Conservation (phyloP, 225 moss, liverwort and hornwort species). For the Straminergon stramineum region DNA sequence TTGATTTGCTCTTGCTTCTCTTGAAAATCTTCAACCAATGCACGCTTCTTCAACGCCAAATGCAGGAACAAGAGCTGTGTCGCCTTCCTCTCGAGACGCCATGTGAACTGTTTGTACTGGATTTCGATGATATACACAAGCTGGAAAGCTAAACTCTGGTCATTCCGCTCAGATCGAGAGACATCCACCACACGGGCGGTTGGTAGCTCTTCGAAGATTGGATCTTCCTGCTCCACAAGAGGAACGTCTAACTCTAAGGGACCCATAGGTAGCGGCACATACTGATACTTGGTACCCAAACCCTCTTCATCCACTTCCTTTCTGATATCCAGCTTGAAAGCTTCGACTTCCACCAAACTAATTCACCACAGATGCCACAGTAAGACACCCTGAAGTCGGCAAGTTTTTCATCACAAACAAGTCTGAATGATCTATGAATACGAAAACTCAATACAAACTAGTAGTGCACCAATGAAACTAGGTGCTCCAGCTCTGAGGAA, state of each 20-base stretch:
- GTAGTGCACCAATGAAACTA: background rate
- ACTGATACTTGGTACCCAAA: conserved; percentile 30
- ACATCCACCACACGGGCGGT: conserved; percentile 34
- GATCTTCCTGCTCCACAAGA: conserved; percentile 1
- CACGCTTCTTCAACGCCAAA: conserved; percentile 34
- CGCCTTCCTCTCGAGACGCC: conserved; percentile 38
- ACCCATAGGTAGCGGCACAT: conserved; percentile 42
- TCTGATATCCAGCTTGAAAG: conserved; percentile 22
- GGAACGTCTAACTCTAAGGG: background rate
- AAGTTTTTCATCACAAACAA: background rate
- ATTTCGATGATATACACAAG: conserved; percentile 37
- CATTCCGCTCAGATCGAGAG: conserved; percentile 36
- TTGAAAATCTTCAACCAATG: conserved; percentile 35
- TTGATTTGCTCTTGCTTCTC: conserved; percentile 43
- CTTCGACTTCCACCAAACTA: background rate
- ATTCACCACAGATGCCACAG: background rate
- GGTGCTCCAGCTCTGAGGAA: background rate
- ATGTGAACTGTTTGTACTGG: conserved; percentile 33
- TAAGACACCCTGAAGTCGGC: background rate
- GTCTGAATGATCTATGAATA: background rate
- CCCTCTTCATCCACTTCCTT: conserved; percentile 25
- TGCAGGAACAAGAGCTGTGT: conserved; percentile 40
- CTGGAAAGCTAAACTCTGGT: conserved; percentile 37
- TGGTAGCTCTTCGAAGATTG: conserved; percentile 31
- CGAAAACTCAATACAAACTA: background rate